Percentiles rank a stretch among this genome's conserved stretches.
phyloP scores from a whole-genome alignment of 1,284 basidiomycete genomes.

The Violaceomyces palustris region DNA sequence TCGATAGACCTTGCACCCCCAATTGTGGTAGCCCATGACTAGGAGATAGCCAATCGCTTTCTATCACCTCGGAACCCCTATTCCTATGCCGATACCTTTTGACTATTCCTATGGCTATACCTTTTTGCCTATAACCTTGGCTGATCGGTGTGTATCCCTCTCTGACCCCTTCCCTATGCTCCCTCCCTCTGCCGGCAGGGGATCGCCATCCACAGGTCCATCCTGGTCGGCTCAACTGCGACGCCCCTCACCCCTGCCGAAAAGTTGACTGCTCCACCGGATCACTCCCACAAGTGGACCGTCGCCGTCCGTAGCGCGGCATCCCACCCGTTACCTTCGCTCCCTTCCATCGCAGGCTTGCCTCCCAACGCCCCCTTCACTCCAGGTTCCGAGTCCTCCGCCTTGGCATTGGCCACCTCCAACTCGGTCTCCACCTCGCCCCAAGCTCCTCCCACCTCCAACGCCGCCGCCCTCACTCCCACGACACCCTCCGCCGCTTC shows the following conservation, averaged over 20 bases:
- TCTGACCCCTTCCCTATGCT: too few species aligned
- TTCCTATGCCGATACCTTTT: too few species aligned
- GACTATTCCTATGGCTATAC: too few species aligned
- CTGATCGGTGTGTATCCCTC: too few species aligned
- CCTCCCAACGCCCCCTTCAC: constrained; percentile 9
- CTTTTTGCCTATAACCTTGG: too few species aligned
- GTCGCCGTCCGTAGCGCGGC: constrained; percentile 73
- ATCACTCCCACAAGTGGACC: constrained; percentile 96
- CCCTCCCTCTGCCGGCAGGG: too few species aligned
- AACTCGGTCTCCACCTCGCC: neutral
- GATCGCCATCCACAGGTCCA: constrained; percentile 77
- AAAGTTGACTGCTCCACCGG: constrained; percentile 59
- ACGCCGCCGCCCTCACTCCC: neutral
- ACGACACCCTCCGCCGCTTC: neutral
- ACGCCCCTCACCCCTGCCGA: constrained; percentile 74
- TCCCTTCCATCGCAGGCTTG: constrained; percentile 18
- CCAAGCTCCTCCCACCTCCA: constrained; percentile 1
- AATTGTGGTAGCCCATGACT: too few species aligned
- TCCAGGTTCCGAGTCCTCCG: constrained; percentile 15
- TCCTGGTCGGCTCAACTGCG: constrained; percentile 96
- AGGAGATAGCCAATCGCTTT: too few species aligned
- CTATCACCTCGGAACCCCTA: too few species aligned
- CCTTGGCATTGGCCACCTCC: constrained; percentile 1
- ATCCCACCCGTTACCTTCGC: constrained; percentile 54
- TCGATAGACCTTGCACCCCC: too few species aligned